Base-by-base conservation (phyloP, 495 filamentous ascomycete genomes). In the Xylona heveae region DNA sequence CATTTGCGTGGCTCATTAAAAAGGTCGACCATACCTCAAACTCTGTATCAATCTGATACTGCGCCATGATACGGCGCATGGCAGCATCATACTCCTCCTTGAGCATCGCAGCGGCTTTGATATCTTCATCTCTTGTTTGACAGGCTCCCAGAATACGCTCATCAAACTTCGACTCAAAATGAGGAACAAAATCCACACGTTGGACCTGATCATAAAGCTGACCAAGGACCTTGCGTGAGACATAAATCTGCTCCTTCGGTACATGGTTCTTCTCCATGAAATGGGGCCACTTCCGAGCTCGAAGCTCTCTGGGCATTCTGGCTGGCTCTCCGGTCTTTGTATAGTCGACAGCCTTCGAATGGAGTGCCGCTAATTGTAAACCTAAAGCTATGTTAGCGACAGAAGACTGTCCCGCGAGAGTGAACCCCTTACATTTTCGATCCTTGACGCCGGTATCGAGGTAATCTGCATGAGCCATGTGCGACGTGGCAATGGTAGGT, bases 281-380 rank as follows among this genome's bases (percentile, higher is more conserved):
- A 44, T 97, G 88, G 0, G 88, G 88, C 60, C 69, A 93, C 29
- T 47, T 50, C 2, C 35, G 51, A 0, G 74, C 68, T 6, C 62
- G 53, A 1, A 90, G 55, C 2, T 58, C 52, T 21, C 59, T 60
- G 1, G 56, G 54, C 64, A 91, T 75, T 3, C 57, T 40, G 1
- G 83, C 85, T 8, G 75, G 62, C 12, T 64, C 57, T 0, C 88
- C 88, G n/a, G 78, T 77, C 49, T 97, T 97, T 30, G 76, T 70
- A 49, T 81, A 95, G 42, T 97, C 88, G 2, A 97, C 88, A 0
- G 88, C 85, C 37, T 68, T 67, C 0, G 88, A 95, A 48, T 97
- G 90, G 1, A 94, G 59, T 1, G 58, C 47, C 3, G 90, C 85
- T 5, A 97, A 65, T 25, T 68, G 52, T 1, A 88, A 37, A 34